Evolutionary conservation across 2,329 filamentous ascomycete species (phyloP), one percentile per base, ranked within the genome.

Genomic region (Penicillium sp.): DNA sequence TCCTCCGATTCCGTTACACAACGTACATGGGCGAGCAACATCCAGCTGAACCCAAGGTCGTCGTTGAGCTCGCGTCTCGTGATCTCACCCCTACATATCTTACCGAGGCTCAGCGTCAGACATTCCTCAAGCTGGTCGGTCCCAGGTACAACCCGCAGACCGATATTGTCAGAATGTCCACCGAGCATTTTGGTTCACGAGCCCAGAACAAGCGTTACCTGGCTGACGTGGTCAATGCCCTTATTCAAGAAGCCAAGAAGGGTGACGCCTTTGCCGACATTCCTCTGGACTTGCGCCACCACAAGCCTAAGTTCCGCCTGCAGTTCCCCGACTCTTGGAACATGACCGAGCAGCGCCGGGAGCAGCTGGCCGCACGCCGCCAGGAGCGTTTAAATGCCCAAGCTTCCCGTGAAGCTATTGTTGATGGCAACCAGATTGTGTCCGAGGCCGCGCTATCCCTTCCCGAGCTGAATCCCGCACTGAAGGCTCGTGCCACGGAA

Each of bases 191-290:
- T 68, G 83, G 88, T 65, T 87, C 90, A 47, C 86, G 89, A 65
- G 88, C 90, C 13, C 90, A 97, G 74, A 98, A 98, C 76, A 98
- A 97, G 78, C 83, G 88, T n/a, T 93, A 93, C 67, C 77, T 98
- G 24, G 85, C 83, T 45, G 88, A 95, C 60, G 70, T 89, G 42
- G 80, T 97, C 43, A 76, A 85, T 54, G 80, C 77, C 43, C 73
- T 98, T 56, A 73, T 98, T 50, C 75, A 73, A 5, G 83, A 88
- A 64, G 89, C 90, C 49, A 87, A 83, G 74, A 85, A 95, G 64
- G 75, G 79, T 25, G 91, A 98, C 58, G 86, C 80, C 9, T 96
- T 97, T 62, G 84, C 84, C 56, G 93, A 98, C 66, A 73, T 98
- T 28, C 91, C 93, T 2, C 78, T 97, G 42, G 90, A 98, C 65